A percentile compares a stretch with the other conserved stretches of the same genome.
Conservation (phyloP, 2,329 filamentous ascomycete genomes). For the Fusarium sororula region DNA sequence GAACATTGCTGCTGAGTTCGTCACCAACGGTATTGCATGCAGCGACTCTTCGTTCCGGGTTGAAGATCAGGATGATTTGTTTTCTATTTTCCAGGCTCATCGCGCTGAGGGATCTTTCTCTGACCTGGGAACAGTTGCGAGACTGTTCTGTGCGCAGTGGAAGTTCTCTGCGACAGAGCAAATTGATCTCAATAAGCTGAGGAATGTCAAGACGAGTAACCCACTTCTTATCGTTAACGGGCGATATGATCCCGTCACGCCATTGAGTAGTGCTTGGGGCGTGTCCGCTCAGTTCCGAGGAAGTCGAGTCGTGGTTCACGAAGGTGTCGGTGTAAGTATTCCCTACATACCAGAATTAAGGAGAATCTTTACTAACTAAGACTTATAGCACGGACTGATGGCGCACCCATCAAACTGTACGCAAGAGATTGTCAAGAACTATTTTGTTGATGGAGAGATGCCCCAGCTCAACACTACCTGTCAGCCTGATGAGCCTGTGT, state of each 20-base stretch:
- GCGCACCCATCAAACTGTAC: slow-evolving; percentile 3
- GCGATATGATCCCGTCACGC: background rate
- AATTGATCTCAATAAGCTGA: background rate
- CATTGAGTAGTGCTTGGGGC: background rate
- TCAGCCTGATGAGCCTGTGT: background rate
- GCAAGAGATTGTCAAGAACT: background rate
- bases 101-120: background rate
- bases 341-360: fast-evolving
- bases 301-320: slow-evolving; percentile 4
- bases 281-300: background rate
- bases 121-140: background rate
- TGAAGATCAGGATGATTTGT: background rate
- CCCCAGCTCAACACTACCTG: background rate
- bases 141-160: background rate
- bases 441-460: background rate
- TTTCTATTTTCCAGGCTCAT: slow-evolving; percentile 11
- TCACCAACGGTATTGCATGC: background rate
- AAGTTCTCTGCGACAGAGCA: background rate
- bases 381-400: background rate
- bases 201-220: background rate
- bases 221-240: slow-evolving; percentile 1
- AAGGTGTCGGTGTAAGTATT: background rate
- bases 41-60: background rate
- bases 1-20: background rate
- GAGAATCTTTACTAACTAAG: background rate